Evolutionary conservation across 1,139 yeast genomes (phyloP).

Genomic region (Saccharomyces hybrid): DNA sequence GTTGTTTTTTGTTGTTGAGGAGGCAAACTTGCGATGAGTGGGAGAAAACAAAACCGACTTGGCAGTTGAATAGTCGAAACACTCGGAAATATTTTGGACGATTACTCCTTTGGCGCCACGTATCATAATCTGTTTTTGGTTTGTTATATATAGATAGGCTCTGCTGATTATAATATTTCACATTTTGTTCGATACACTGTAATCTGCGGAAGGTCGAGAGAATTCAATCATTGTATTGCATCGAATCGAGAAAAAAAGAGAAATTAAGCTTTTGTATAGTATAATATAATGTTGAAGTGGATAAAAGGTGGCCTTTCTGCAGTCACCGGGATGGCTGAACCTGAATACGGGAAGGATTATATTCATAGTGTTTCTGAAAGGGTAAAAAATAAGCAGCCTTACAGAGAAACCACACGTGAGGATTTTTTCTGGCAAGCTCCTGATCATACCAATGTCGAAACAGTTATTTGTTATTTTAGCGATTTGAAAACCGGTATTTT

Average conservation of each 20-base stretch:
- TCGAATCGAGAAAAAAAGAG: background rate
- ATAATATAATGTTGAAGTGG: constrained; percentile 60
- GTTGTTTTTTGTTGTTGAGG: background rate
- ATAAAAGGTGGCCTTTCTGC: constrained; percentile 84
- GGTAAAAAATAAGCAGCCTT: constrained; percentile 49
- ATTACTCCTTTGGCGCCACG: background rate
- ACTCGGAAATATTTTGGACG: background rate
- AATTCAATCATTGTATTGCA: background rate
- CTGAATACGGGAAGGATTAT: constrained; percentile 89
- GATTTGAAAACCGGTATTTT: constrained; percentile 53
- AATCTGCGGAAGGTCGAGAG: background rate
- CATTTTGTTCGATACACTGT: background rate
- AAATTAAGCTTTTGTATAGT: background rate
- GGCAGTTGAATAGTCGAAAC: background rate
- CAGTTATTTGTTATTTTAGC: constrained; percentile 83
- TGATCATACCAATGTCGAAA: constrained; percentile 82
- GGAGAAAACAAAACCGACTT: background rate
- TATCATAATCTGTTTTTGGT: background rate
- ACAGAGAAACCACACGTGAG: constrained; percentile 45
- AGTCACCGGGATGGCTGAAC: constrained; percentile 95
- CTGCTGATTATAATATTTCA: background rate
- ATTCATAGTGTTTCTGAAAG: constrained; percentile 73
- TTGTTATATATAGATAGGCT: background rate
- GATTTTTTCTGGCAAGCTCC: constrained; percentile 78
- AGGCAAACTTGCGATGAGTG: constrained; percentile 1